Evolutionary conservation across 225 moss, liverwort and hornwort genomes (phyloP).

Genomic region (Physcomitrium patens): DNA sequence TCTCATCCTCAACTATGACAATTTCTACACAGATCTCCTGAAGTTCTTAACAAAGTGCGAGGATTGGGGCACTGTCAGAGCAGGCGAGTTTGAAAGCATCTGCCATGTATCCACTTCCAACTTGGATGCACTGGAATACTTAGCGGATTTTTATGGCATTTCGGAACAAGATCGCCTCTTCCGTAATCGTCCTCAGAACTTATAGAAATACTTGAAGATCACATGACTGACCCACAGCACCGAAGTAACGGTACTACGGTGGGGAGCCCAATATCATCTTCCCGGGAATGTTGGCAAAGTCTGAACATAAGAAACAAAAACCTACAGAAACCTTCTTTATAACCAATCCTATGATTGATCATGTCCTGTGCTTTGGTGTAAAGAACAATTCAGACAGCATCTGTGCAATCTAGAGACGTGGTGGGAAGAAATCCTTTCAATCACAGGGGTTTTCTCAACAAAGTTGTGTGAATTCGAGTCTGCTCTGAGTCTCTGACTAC

Average conservation of each 20-base stretch:
- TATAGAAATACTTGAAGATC: not conserved
- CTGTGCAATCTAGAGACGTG: no score
- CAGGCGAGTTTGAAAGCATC: conserved; percentile 46
- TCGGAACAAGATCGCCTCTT: conserved; percentile 29
- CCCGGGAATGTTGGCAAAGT: no score
- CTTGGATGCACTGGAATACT: conserved; percentile 44
- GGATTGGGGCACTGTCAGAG: conserved; percentile 37
- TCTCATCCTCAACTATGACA: conserved; percentile 53
- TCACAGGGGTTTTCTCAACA: no score
- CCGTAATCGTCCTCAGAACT: conserved; percentile 21
- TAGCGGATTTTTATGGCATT: conserved; percentile 47
- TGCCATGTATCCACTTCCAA: conserved; percentile 42
- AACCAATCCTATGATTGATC: no score
- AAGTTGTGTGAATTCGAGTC: no score
- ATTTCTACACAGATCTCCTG: conserved; percentile 44
- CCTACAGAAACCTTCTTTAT: no score
- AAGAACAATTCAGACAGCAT: no score
- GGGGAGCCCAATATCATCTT: not conserved
- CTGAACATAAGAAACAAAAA: no score
- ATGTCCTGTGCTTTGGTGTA: no score
- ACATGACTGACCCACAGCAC: no score
- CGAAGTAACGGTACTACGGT: not conserved
- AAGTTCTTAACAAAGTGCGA: conserved; percentile 36
- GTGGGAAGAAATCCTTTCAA: no score
- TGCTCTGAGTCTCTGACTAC: no score